A percentile compares a stretch with the other conserved stretches of the same genome.
These are phyloP conservation scores for Xerocomus brunneocitrinus DNA, from an alignment of 768 basidiomycete genomes.

Conservation along the genomic window DNA sequence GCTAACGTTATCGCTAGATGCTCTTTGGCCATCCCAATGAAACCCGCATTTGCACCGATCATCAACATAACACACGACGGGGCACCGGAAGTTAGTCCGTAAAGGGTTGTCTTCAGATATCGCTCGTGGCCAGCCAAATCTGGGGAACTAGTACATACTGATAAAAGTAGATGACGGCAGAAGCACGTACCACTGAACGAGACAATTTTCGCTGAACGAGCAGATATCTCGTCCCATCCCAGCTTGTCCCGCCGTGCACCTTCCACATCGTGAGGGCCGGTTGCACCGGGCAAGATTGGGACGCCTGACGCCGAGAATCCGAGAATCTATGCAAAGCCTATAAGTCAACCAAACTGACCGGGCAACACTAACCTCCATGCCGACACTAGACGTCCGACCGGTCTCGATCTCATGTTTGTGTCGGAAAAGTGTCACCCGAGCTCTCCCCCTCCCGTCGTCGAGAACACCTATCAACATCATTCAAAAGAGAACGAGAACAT, in stretches of 20 bases:
- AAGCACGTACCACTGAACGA: constrained; percentile 73
- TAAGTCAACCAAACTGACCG: background rate
- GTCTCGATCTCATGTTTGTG: constrained; percentile 98
- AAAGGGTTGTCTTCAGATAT: constrained; percentile 89
- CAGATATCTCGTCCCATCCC: constrained; percentile 93
- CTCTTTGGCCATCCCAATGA: constrained; percentile 93
- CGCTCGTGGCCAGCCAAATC: constrained; percentile 96
- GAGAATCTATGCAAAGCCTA: constrained; percentile 54
- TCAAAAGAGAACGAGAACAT: constrained; percentile 13
- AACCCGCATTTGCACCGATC: constrained; percentile 91
- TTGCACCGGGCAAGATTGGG: constrained; percentile 70
- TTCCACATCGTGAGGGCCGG: constrained; percentile 55
- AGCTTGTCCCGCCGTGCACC: constrained; percentile 78
- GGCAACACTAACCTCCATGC: constrained; percentile 77
- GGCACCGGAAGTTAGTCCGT: constrained; percentile 90
- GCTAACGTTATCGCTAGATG: constrained; percentile 94
- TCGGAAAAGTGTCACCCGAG: constrained; percentile 85
- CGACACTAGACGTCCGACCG: constrained; percentile 91
- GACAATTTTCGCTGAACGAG: constrained; percentile 85
- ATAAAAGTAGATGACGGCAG: background rate
- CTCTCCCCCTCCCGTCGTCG: constrained; percentile 78
- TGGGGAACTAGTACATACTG: constrained; percentile 25
- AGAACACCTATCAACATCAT: constrained; percentile 47
- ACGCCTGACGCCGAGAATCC: constrained; percentile 77
- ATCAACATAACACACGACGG: constrained; percentile 91